Evolutionary conservation across 1,139 yeast genomes (phyloP), one percentile per base, ranked within the genome.

Genomic region (Taiozyma sp.): DNA sequence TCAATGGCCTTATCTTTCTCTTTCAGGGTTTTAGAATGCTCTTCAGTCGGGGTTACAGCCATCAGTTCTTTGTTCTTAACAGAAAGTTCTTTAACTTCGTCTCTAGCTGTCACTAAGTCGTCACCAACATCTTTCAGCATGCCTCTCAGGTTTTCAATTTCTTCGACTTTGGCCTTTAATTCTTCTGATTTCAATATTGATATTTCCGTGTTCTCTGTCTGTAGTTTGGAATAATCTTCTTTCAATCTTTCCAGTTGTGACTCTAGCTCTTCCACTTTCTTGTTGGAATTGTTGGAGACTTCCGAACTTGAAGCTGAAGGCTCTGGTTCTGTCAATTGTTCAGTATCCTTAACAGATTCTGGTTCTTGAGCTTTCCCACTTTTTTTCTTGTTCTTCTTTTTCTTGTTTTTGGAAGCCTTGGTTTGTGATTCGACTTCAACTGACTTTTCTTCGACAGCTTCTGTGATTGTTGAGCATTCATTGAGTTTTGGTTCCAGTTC

Each of bases 81-180:
- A 6, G 14, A 72, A 60, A 53, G 49, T 2, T 55, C 53, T 53
- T 67, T 68, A 43, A 64, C 43, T 29, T 69, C 65, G 42, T 77
- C 83, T 53, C 73, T 73, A 0, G 82, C 74, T 2, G 73, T 70
- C 0, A 88, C 95, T 28, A 88, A 71, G 47, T 88, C 95, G 60
- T 85, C 79, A 1, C 96, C 96, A 22, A 89, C 75, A 47, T 79
- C 81, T 57, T 77, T 78, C 47, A 89, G 67, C 86, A 83, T 85
- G 52, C 88, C 96, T 56, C 84, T 77, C 49, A 86, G 73, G 46
- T 70, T 71, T 41, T 59, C 59, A 16, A 67, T 54, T 29, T 64
- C 67, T 5, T 62, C 66, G 16, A 48, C 46, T 34, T 56, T 57
- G 14, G 47, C 32, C 26, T 54, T 50, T 11, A 55, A 28, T 8